Evolutionary conservation across 2,329 filamentous ascomycete genomes (phyloP).

Genomic region (Ceratocystis diversiconidia): DNA sequence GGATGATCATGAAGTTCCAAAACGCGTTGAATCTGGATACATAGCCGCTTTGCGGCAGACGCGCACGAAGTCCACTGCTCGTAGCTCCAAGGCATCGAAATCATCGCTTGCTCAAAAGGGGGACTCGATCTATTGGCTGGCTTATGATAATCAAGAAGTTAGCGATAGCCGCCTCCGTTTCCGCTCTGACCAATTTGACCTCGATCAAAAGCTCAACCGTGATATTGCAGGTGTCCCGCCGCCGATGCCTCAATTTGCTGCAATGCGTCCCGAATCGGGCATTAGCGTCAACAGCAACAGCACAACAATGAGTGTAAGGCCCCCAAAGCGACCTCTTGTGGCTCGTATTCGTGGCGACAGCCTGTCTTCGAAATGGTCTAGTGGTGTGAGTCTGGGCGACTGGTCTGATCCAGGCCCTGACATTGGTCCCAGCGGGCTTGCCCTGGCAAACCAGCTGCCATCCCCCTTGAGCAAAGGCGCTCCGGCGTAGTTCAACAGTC

Average conservation of each 20-base stretch:
- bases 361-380: constrained; percentile 31
- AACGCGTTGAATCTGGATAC: constrained; percentile 30
- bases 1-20: constrained; percentile 33
- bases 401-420: constrained; percentile 41
- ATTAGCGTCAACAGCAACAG: constrained; percentile 22
- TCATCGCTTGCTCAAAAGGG: constrained; percentile 21
- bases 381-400: constrained; percentile 34
- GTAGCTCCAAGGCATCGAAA: constrained; percentile 22
- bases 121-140: constrained; percentile 32
- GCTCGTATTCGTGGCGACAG: constrained; percentile 29
- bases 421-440: constrained; percentile 29
- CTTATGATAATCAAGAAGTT: constrained; percentile 28
- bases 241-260: constrained; percentile 19
- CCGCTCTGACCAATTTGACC: constrained; percentile 50
- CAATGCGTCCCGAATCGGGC: constrained; percentile 19
- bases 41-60: constrained; percentile 35
- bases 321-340: constrained; percentile 21
- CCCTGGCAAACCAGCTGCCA: background rate
- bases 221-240: constrained; percentile 15
- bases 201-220: constrained; percentile 29
- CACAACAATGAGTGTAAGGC: constrained; percentile 31
- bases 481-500: background rate
- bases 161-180: constrained; percentile 40
- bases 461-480: background rate
- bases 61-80: constrained; percentile 31